Base-by-base conservation (phyloP, 495 filamentous ascomycete genomes). In the Aspergillus mulundensis region DNA sequence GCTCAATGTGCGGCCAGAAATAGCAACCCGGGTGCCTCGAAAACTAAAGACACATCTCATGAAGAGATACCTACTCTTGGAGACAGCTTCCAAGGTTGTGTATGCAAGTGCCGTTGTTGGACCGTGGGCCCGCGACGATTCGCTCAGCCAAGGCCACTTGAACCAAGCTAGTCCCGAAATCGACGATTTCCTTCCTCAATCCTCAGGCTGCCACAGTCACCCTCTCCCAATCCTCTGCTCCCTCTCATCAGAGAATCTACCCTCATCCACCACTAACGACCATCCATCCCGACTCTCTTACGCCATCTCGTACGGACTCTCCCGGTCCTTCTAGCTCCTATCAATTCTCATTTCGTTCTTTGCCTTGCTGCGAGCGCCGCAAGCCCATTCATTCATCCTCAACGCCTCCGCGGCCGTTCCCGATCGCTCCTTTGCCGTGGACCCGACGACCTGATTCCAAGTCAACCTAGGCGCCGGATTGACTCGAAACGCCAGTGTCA, bases 401-500 rank as follows among this genome's bases (percentile, higher is more conserved):
- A 50, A 45, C 39, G 45, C 57, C 44, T 54, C 50, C 50, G 44
- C 47, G 21, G 52, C 38, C 50, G 15, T 57, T 34, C 36, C 54
- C 54, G 34, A 46, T 51, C 48, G 45, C 44, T 56, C 54, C 34
- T 56, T 56, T 30, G 46, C 38, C 39, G 38, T 25, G 28, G 34
- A 34, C 25, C 38, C 47, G 24, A 43, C 54, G 42, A 19, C 38
- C 53, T 34, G 44, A 42, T 41, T 43, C 25, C 53, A 49, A 46
- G 61, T 56, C 61, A 30, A 58, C 47, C 52, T 50, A 50, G 50
- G 64, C 60, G 57, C 60, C 57, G 59, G 63, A 62, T 54, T 61
- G 60, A 50, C 38, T 42, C 40, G 19, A 32, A 51, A 16, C 14
- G 34, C 48, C 36, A 46, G 50, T 58, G 41, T 53, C 58, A 48